A percentile compares a stretch with the other conserved stretches of the same genome.
These are phyloP conservation scores for Verticillium isaacii DNA, from an alignment of 2,329 filamentous ascomycete species.

Conservation along the genomic window DNA sequence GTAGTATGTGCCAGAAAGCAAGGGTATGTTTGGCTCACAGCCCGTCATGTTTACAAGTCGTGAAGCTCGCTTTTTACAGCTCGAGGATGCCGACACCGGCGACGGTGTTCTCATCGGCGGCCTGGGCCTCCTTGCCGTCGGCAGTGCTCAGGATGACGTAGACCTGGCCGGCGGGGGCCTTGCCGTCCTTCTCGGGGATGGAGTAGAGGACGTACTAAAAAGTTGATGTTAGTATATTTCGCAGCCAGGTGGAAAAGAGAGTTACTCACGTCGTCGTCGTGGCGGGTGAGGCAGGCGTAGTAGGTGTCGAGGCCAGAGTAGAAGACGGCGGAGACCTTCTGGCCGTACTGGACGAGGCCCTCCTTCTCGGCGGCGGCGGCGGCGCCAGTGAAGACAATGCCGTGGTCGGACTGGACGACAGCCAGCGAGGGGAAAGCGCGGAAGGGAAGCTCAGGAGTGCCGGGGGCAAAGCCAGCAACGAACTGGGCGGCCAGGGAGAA, in stretches of 20 bases:
- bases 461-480: slow-evolving; percentile 51
- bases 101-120: slow-evolving; percentile 30
- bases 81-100: slow-evolving; percentile 31
- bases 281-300: slow-evolving; percentile 7
- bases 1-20: background rate
- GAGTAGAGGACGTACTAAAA: slow-evolving; percentile 14
- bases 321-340: slow-evolving; percentile 25
- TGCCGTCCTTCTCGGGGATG: slow-evolving; percentile 14
- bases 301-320: slow-evolving; percentile 21
- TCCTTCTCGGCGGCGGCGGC: slow-evolving; percentile 12
- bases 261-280: slow-evolving; percentile 12
- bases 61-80: slow-evolving; percentile 1
- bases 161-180: slow-evolving; percentile 28
- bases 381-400: slow-evolving; percentile 18
- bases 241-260: slow-evolving; percentile 13
- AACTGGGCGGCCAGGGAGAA: slow-evolving; percentile 62
- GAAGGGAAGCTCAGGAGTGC: slow-evolving; percentile 52
- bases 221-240: slow-evolving; percentile 3
- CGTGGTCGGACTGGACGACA: slow-evolving; percentile 17
- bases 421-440: slow-evolving; percentile 52
- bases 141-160: slow-evolving; percentile 33
- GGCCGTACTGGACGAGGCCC: slow-evolving; percentile 3
- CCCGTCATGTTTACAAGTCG: background rate
- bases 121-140: slow-evolving; percentile 20
- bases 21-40: background rate